Percentiles rank a stretch among this genome's conserved stretches.
Conservation (phyloP, 257 asterid species). For the Przewalskia tangutica region DNA sequence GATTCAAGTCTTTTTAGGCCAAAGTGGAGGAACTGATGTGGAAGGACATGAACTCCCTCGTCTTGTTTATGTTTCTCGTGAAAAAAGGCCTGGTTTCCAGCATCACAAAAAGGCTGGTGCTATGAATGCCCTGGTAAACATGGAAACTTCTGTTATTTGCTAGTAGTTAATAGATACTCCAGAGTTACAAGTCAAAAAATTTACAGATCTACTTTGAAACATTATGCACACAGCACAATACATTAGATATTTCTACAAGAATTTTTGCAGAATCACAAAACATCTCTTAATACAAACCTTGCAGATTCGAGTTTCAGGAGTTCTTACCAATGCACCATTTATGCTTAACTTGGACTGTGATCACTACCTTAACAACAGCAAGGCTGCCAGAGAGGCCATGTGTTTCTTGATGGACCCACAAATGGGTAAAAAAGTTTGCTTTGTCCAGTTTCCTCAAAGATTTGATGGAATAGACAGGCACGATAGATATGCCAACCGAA, state of each 20-base stretch:
- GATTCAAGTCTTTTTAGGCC: slow-evolving; percentile 98
- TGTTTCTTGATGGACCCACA: slow-evolving; percentile 95
- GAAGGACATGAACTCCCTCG: slow-evolving; percentile 97
- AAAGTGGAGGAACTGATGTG: slow-evolving; percentile 79
- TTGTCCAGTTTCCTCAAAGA: slow-evolving; percentile 96
- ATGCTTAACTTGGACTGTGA: slow-evolving; percentile 99
- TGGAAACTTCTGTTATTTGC: slow-evolving; percentile 4
- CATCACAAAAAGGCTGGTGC: slow-evolving; percentile 99
- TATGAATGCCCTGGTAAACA: slow-evolving; percentile 86
- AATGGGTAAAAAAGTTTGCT: slow-evolving; percentile 81
- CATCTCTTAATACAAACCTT: not conserved
- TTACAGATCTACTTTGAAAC: not conserved
- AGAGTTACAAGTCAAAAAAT: not conserved
- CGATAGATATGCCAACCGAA: slow-evolving; percentile 94
- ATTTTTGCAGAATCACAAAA: not conserved
- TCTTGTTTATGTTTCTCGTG: slow-evolving; percentile 96
- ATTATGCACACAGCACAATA: not conserved
- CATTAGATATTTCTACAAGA: not conserved
- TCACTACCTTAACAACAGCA: slow-evolving; percentile 92
- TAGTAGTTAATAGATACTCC: not conserved
- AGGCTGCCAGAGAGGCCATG: slow-evolving; percentile 94
- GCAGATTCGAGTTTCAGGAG: slow-evolving; percentile 94
- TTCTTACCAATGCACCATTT: slow-evolving; percentile 97
- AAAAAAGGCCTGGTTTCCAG: slow-evolving; percentile 94
- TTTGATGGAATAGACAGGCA: slow-evolving; percentile 93